Conservation (phyloP, 495 filamentous ascomycete genomes). For the Tuber melanosporum region DNA sequence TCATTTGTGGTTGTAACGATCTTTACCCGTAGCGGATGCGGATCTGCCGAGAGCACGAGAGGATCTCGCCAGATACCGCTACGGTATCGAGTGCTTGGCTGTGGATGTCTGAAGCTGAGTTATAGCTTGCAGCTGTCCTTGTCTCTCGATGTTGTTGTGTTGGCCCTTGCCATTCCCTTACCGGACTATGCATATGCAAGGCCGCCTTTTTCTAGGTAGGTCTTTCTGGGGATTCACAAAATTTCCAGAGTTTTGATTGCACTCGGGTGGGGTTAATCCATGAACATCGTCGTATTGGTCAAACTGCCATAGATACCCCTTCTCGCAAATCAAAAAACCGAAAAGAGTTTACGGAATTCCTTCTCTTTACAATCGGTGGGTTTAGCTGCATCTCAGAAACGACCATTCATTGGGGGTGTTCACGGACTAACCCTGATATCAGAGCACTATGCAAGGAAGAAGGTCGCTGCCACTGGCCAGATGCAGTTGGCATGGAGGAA, state of each 20-base stretch:
- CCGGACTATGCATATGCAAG: conserved; percentile 1
- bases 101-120: neutral
- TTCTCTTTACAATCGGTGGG: too few species aligned
- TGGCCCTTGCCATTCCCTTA: neutral
- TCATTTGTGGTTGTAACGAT: neutral
- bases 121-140: neutral
- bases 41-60: neutral
- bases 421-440: too few species aligned
- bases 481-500: neutral
- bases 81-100: neutral
- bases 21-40: neutral
- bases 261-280: too few species aligned
- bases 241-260: neutral
- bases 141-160: neutral
- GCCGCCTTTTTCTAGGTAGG: neutral
- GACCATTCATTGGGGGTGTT: too few species aligned
- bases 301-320: too few species aligned
- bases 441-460: neutral
- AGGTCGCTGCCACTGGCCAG: neutral
- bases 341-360: too few species aligned
- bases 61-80: neutral
- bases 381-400: too few species aligned
- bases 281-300: too few species aligned
- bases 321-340: too few species aligned
- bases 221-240: neutral